These are phyloP conservation scores for Elsinoe arachidis DNA, from an alignment of 2,329 filamentous ascomycete species.

Conservation along the genomic window DNA sequence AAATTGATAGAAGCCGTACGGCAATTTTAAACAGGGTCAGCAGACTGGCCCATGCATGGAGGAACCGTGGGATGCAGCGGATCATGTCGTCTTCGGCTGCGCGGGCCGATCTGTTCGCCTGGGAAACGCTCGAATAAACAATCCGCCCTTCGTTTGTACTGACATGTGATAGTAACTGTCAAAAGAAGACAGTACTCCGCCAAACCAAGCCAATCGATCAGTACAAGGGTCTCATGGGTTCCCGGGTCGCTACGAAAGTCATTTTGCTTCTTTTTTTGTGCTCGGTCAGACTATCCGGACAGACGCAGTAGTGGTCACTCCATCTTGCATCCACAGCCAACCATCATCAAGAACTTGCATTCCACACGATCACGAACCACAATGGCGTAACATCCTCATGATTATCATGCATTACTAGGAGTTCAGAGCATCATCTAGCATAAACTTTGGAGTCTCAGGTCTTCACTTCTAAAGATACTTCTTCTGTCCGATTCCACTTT, in stretches of 20 bases:
- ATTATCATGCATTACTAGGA: constrained; percentile 8
- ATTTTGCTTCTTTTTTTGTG: not conserved
- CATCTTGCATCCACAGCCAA: not conserved
- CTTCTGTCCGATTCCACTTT: not conserved
- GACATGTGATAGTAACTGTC: constrained; percentile 8
- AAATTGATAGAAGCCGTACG: constrained; percentile 7
- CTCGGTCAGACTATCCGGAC: not conserved
- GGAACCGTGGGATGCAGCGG: not conserved
- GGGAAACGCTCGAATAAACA: constrained; percentile 6
- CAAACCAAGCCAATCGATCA: constrained; percentile 6
- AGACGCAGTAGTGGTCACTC: not conserved
- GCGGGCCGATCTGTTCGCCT: constrained; percentile 9
- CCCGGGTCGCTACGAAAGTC: not conserved
- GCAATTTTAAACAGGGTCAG: constrained; percentile 6
- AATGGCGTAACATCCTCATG: not conserved
- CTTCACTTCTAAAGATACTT: not conserved
- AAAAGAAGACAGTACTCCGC: not conserved
- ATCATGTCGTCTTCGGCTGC: not conserved
- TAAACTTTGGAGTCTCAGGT: not conserved
- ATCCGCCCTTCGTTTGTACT: not conserved
- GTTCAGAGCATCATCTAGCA: constrained; percentile 4
- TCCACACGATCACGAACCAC: not conserved
- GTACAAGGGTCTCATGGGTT: constrained; percentile 4
- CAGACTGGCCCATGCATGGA: constrained; percentile 3
- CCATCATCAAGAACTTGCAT: not conserved